These are phyloP conservation scores for Trichoderma afroharzianum DNA, from an alignment of 2,329 filamentous ascomycete genomes.

Conservation along the genomic window DNA sequence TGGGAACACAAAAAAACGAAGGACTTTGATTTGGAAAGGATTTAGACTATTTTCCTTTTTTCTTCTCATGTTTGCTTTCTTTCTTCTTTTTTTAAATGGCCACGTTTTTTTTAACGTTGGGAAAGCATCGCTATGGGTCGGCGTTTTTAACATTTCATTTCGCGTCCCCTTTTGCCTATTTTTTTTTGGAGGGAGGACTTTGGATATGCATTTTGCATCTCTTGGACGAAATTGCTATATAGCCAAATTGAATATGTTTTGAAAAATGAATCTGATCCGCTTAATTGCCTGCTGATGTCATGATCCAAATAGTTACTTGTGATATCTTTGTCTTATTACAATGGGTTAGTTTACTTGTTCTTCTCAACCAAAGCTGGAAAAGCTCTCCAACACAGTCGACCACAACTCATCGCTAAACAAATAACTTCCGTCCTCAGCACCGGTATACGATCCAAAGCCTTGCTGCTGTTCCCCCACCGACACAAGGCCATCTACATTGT, in stretches of 20 bases:
- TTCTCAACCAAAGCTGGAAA: neutral
- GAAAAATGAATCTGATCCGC: neutral
- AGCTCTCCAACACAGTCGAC: neutral
- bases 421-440: neutral
- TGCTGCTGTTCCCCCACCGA: neutral
- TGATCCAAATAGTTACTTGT: neutral
- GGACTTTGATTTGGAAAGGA: neutral
- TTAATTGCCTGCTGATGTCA: neutral
- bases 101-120: neutral
- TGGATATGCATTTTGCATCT: neutral
- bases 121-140: constrained; percentile 13
- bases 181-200: neutral
- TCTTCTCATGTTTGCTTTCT: neutral
- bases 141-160: neutral
- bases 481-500: neutral
- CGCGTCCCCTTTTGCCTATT: neutral
- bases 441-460: neutral
- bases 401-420: constrained; percentile 2
- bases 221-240: constrained; percentile 7
- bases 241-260: constrained; percentile 15
- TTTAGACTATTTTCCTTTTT: constrained; percentile 1
- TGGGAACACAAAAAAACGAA: neutral
- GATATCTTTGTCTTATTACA: neutral
- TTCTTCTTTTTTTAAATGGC: neutral
- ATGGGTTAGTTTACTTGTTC: neutral